Evolutionary conservation across 2,329 filamentous ascomycete genomes (phyloP).

Genomic region (Phialophora expanda): DNA sequence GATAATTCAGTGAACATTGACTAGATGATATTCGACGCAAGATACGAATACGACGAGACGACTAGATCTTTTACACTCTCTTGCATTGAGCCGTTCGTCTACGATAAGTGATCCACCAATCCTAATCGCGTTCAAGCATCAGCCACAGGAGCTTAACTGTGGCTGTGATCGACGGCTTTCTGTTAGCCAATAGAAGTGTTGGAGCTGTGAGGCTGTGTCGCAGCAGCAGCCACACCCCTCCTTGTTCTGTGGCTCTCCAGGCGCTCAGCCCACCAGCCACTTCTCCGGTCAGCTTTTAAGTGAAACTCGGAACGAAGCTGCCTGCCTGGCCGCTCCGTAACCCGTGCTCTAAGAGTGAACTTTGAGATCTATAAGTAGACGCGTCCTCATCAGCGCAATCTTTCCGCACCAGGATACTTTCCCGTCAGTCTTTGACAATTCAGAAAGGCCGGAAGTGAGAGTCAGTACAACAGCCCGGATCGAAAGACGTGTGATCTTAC

Average conservation of each 20-base stretch:
- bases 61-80: not conserved
- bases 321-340: slow-evolving; percentile 11
- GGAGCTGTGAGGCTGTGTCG: not conserved
- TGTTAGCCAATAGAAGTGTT: not conserved
- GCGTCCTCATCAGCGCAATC: not conserved
- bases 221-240: slow-evolving; percentile 1
- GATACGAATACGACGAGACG: slow-evolving; percentile 4
- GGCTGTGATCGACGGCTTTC: not conserved
- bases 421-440: not conserved
- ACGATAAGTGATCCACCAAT: not conserved
- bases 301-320: slow-evolving; percentile 6
- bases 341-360: not conserved
- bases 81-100: not conserved
- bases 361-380: slow-evolving; percentile 9
- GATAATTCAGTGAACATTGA: not conserved
- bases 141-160: not conserved
- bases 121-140: not conserved
- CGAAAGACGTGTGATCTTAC: slow-evolving; percentile 1
- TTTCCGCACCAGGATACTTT: not conserved
- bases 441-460: not conserved
- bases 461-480: not conserved
- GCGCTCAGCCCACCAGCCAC: not conserved
- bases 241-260: not conserved
- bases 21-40: not conserved
- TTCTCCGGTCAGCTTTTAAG: not conserved